Evolutionary conservation across 306 rosid species (phyloP).

Genomic region (Fagus crenata): DNA sequence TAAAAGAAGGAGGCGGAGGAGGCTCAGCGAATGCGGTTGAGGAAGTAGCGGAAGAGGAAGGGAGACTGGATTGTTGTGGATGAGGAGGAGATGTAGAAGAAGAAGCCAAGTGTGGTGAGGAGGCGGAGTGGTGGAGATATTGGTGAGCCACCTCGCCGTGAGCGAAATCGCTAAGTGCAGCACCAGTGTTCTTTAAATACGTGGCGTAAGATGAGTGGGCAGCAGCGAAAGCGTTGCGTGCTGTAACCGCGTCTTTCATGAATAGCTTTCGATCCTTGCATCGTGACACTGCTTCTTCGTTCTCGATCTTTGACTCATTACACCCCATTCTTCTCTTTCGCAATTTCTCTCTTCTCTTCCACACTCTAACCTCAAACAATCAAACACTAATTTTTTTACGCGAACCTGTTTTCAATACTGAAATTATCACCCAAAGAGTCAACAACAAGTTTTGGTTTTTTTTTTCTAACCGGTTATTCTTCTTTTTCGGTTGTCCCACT

Average conservation of each 20-base stretch:
- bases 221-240: slow-evolving; percentile 89
- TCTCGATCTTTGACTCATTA: slow-evolving; percentile 88
- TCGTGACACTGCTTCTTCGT: slow-evolving; percentile 84
- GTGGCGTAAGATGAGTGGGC: slow-evolving; percentile 73
- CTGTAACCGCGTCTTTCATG: slow-evolving; percentile 71
- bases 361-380: too few species aligned
- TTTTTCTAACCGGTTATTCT: too few species aligned
- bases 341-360: too few species aligned
- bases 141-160: slow-evolving; percentile 48
- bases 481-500: too few species aligned
- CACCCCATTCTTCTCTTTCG: slow-evolving; percentile 61
- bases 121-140: slow-evolving; percentile 20
- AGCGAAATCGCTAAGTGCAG: slow-evolving; percentile 76
- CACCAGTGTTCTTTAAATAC: slow-evolving; percentile 77
- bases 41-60: neutral
- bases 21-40: too few species aligned
- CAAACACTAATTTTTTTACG: too few species aligned
- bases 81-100: slow-evolving; percentile 17
- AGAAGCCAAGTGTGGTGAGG: slow-evolving; percentile 49
- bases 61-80: neutral
- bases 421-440: too few species aligned
- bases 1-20: too few species aligned
- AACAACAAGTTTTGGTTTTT: too few species aligned
- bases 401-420: too few species aligned
- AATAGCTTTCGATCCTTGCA: slow-evolving; percentile 76